Base-by-base conservation (phyloP, 257 asterid species). In the Lycium barbarum region DNA sequence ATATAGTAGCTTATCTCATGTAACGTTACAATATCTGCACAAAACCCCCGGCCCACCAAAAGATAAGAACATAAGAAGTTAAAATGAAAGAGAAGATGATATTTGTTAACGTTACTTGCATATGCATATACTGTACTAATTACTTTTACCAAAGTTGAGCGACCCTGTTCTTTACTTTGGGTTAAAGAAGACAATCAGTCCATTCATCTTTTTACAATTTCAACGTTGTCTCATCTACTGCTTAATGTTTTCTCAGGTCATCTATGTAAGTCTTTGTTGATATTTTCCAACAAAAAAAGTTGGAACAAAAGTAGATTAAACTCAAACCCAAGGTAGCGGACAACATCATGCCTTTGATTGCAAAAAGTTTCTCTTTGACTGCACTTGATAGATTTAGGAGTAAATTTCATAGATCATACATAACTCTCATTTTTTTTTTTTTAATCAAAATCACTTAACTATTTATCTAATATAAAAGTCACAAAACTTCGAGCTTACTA, bases 271-370 rank as follows among this genome's bases (percentile, higher is more conserved):
- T 5, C 45, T 40, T 40, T 40, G 45, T 40, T 40, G 45, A 40
- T 5, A 3, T 40, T 40, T 40, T 40, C 45, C 45, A 40, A 40
- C 45, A 72, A 11, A 20, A 73, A 11, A 5, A 14, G 47, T 11
- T 33, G 20, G 15, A 79, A 58, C 17, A 78, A 78, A 76, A 63
- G 67, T 47, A 17, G 81, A 76, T 40, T 40, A 40, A 40, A 40
- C 33, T 67, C 62, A 49, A 35, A 61, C 47, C 63, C 80, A 83
- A 84, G 47, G 5, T 10, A 11, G 47, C 43, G 36, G 68, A 36
- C 83, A 76, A 49, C 10, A 84, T 84, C 57, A 84, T 84, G 45
- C 54, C 82, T 20, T 70, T 83, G 72, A 71, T 83, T 55, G 82
- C 83, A n/a, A 49, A 74, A 74, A 13, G 45, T 74, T 49, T 49